Evolutionary conservation across 2,329 filamentous ascomycete genomes (phyloP).

Genomic region (Colletotrichum tamarilloi): DNA sequence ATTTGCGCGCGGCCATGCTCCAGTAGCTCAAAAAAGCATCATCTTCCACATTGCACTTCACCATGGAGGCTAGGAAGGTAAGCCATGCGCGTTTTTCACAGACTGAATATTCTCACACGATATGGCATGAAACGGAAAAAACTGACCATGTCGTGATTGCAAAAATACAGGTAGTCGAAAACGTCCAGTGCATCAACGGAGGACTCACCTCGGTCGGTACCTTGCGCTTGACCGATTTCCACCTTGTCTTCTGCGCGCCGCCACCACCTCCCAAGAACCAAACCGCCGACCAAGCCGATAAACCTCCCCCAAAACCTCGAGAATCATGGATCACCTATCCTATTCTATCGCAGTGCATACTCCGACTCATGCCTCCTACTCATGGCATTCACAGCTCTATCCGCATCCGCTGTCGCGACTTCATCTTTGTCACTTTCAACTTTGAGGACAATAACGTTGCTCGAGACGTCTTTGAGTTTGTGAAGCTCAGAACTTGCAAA

Average conservation of each 20-base stretch:
- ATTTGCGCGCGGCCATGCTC: slow-evolving; percentile 28
- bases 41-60: slow-evolving; percentile 28
- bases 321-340: slow-evolving; percentile 96
- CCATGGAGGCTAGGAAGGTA: slow-evolving; percentile 57
- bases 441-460: slow-evolving; percentile 80
- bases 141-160: slow-evolving; percentile 36
- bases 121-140: not conserved
- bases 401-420: slow-evolving; percentile 90
- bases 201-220: slow-evolving; percentile 68
- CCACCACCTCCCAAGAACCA: slow-evolving; percentile 44
- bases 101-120: not conserved
- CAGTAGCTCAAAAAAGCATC: slow-evolving; percentile 31
- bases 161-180: slow-evolving; percentile 58
- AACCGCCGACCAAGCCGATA: slow-evolving; percentile 27
- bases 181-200: slow-evolving; percentile 70
- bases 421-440: slow-evolving; percentile 92
- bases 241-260: slow-evolving; percentile 65
- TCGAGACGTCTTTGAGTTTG: slow-evolving; percentile 87
- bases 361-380: slow-evolving; percentile 77
- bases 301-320: slow-evolving; percentile 50
- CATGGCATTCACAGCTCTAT: slow-evolving; percentile 83
- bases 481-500: slow-evolving; percentile 83
- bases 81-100: not conserved
- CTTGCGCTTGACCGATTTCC: slow-evolving; percentile 71
- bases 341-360: slow-evolving; percentile 84